Conservation (phyloP, 495 filamentous ascomycete genomes). For the Hypoxylon crocopeplum region DNA sequence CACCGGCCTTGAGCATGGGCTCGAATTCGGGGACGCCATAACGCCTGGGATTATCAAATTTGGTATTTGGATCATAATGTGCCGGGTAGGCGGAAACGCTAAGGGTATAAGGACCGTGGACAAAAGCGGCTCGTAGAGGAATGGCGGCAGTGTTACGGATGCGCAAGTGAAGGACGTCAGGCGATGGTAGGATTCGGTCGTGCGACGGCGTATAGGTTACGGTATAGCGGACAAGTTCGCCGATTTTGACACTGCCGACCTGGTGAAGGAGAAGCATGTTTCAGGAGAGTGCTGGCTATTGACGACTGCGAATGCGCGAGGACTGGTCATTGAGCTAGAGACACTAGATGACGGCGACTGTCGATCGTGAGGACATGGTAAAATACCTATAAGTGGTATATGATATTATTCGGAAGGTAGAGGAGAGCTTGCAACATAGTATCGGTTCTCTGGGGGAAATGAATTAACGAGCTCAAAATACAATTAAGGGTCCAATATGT, state of each 20-base stretch:
- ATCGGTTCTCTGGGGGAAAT: constrained; percentile 6
- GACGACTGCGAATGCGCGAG: neutral
- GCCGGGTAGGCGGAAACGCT: constrained; percentile 84
- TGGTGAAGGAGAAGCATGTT: constrained; percentile 91
- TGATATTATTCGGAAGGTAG: constrained; percentile 6
- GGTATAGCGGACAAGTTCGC: constrained; percentile 90
- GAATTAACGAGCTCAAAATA: too few relatives aligned
- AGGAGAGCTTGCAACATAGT: constrained; percentile 3
- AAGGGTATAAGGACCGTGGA: constrained; percentile 93
- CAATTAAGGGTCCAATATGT: constrained; percentile 2
- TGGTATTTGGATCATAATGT: constrained; percentile 78
- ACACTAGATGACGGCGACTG: neutral
- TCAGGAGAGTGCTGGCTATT: constrained; percentile 5
- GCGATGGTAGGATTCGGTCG: constrained; percentile 87
- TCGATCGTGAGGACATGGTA: constrained; percentile 1
- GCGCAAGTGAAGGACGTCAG: constrained; percentile 76
- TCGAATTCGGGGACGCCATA: constrained; percentile 87
- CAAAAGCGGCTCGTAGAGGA: constrained; percentile 89
- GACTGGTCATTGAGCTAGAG: constrained; percentile 11
- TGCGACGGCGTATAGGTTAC: constrained; percentile 89
- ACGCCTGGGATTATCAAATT: constrained; percentile 64
- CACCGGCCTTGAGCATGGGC: constrained; percentile 93
- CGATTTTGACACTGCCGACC: constrained; percentile 86
- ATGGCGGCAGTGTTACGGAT: constrained; percentile 93
- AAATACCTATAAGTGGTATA: constrained; percentile 5